Evolutionary conservation across 495 filamentous ascomycete genomes (phyloP), one percentile per base, ranked within the genome.

Genomic region (Pseudotulostoma volvatum): DNA sequence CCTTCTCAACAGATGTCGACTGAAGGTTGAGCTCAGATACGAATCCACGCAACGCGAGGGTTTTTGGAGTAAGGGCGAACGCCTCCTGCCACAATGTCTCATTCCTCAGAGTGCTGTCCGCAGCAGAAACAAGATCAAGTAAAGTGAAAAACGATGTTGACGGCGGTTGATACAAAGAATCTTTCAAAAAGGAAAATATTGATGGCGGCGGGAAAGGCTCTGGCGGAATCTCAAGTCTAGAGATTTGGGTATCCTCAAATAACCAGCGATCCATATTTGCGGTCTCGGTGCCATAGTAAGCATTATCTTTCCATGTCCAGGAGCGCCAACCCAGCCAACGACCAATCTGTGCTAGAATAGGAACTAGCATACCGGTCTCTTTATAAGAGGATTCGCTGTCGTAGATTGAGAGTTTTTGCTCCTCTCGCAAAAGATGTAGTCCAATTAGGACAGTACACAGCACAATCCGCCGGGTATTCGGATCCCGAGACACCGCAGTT

Each of bases 361-460:
- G 72, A 23, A 72, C 71, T 33, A 94, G 56, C 40, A 73, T 67
- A 33, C 66, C 56, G 19, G 60, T 46, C 20, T 71, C 60, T 33
- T 62, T 57, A 30, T 64, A 64, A 7, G 68, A 64, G 36, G 66
- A 60, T 41, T 79, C 69, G 0, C 66, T 61, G 16, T 72, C 63
- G 14, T 75, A 67, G 18, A 74, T 73, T 34, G 82, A 76, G 3
- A 97, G 73, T 51, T 92, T 95, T 44, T 81, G 72, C 48, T 97
- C 90, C 52, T 97, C 88, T 1, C 79, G 66, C 3, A 93, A 54
- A 4, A 96, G 68, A 54, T 96, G 92, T 16, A 97, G 67, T 9
- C 73, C 76, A 36, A 90, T 63, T 7, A 95, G 61, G 1, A 88
- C 64, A 34, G 74, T 77, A 42, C 73, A 71, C 30, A 84, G 63